A percentile compares a stretch with the other conserved stretches of the same genome.
phyloP scores from a whole-genome alignment of 2,329 filamentous ascomycete species.

The Calonectria henricotiae region DNA sequence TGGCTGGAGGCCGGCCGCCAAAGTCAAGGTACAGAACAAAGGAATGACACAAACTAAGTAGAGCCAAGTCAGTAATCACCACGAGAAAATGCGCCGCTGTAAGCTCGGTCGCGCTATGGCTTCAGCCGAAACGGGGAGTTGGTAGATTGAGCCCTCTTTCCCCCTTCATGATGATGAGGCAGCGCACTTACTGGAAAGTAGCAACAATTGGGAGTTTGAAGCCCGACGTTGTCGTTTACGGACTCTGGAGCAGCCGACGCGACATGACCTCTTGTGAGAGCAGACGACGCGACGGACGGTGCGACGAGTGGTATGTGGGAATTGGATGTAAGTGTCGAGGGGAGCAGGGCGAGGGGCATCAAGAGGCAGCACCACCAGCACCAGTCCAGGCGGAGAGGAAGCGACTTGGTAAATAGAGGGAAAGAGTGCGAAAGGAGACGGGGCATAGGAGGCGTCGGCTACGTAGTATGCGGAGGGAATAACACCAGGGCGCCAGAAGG shows the following conservation, averaged over 20 bases:
- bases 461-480: slow-evolving; percentile 36
- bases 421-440: slow-evolving; percentile 38
- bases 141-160: background rate
- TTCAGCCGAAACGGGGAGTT: slow-evolving; percentile 29
- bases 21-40: slow-evolving; percentile 31
- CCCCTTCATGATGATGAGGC: slow-evolving; percentile 11
- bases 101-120: slow-evolving; percentile 20
- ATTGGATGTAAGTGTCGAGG: slow-evolving; percentile 29
- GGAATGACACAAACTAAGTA: slow-evolving; percentile 36
- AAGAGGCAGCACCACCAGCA: slow-evolving; percentile 50
- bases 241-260: slow-evolving; percentile 37
- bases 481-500: slow-evolving; percentile 44
- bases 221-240: slow-evolving; percentile 43
- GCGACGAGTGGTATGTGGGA: slow-evolving; percentile 27
- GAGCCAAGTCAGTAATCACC: slow-evolving; percentile 25
- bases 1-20: slow-evolving; percentile 28
- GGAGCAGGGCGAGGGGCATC: slow-evolving; percentile 35
- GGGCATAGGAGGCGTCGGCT: slow-evolving; percentile 41
- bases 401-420: slow-evolving; percentile 34
- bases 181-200: slow-evolving; percentile 48
- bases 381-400: slow-evolving; percentile 44
- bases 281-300: slow-evolving; percentile 30
- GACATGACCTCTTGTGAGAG: slow-evolving; percentile 45
- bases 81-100: slow-evolving; percentile 3
- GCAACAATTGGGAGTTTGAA: slow-evolving; percentile 38